Evolutionary conservation across 352 stramenopile species (phyloP).

Genomic region (Globisporangium solare): DNA sequence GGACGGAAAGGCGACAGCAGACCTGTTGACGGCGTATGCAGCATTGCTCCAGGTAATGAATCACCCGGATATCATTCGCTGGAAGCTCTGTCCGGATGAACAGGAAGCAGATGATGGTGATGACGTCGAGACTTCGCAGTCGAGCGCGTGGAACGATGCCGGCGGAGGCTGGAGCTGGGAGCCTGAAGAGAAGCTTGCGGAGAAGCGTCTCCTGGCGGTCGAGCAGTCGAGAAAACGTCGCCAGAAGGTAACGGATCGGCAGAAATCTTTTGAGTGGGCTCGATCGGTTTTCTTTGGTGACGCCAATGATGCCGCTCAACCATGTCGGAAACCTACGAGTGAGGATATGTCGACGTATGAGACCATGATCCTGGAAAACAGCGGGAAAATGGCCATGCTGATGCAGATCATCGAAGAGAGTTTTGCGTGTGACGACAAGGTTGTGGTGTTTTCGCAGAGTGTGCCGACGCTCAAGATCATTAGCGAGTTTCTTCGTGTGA

Average conservation of each 20-base stretch:
- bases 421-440: slow-evolving; percentile 71
- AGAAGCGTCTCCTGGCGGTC: slow-evolving; percentile 44
- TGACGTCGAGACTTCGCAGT: slow-evolving; percentile 23
- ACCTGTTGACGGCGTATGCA: slow-evolving; percentile 77
- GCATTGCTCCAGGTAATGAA: slow-evolving; percentile 85
- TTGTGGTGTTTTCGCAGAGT: slow-evolving; percentile 88
- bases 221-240: slow-evolving; percentile 48
- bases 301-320: background rate
- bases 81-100: slow-evolving; percentile 45
- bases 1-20: slow-evolving; percentile 33
- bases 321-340: slow-evolving; percentile 2
- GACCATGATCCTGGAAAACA: slow-evolving; percentile 56
- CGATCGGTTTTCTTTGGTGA: slow-evolving; percentile 35
- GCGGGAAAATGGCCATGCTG: slow-evolving; percentile 77
- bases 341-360: slow-evolving; percentile 22
- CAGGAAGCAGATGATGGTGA: slow-evolving; percentile 27
- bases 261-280: slow-evolving; percentile 69
- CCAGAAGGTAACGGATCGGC: slow-evolving; percentile 54
- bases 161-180: slow-evolving; percentile 59
- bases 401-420: slow-evolving; percentile 72
- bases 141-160: slow-evolving; percentile 12
- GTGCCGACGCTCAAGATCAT: slow-evolving; percentile 83
- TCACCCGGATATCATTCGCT: slow-evolving; percentile 83
- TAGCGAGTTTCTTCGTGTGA: slow-evolving; percentile 54
- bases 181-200: slow-evolving; percentile 48